A percentile compares a stretch with the other conserved stretches of the same genome.
These are phyloP conservation scores for Borovskyia barvae DNA, from an alignment of 208 protist species.

Conservation along the genomic window DNA sequence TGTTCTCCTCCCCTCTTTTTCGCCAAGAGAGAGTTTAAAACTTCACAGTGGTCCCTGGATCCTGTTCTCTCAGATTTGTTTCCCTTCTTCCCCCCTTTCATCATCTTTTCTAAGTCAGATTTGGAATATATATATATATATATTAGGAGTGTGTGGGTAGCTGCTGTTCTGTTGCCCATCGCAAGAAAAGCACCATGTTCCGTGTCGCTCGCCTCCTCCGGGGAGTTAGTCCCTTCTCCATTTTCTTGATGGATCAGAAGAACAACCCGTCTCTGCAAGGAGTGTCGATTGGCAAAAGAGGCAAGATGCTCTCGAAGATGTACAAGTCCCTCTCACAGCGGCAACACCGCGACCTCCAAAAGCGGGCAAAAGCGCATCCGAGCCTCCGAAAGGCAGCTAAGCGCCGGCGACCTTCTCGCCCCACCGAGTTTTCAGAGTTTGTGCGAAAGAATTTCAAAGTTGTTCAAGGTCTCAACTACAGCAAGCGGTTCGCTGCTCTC, in stretches of 20 bases:
- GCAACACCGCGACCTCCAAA: constrained; percentile 52
- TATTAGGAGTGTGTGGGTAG: not conserved
- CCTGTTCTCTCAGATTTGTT: not conserved
- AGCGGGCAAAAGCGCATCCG: constrained; percentile 62
- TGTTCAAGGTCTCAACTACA: constrained; percentile 65
- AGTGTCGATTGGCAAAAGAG: constrained; percentile 60
- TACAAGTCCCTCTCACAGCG: constrained; percentile 71
- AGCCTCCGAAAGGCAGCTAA: constrained; percentile 33
- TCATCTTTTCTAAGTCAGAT: not conserved
- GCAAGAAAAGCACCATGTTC: constrained; percentile 44
- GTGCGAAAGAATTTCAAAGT: constrained; percentile 73
- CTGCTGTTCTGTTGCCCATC: constrained; percentile 6
- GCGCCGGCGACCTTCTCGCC: constrained; percentile 13
- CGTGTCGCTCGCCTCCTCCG: constrained; percentile 46
- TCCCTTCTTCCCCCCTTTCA: not conserved
- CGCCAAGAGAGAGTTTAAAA: too few relatives aligned
- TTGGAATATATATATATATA: not conserved
- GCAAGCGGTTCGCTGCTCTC: constrained; percentile 67
- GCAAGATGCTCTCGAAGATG: constrained; percentile 73
- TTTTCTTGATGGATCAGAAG: constrained; percentile 90
- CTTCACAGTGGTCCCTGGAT: too few relatives aligned
- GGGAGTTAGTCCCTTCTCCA: constrained; percentile 81
- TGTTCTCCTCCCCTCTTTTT: not conserved
- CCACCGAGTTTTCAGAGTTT: constrained; percentile 65
- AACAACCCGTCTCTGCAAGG: constrained; percentile 78